Evolutionary conservation across 169 alveolate genomes (phyloP).

Genomic region (Amoebophrya sp.): DNA sequence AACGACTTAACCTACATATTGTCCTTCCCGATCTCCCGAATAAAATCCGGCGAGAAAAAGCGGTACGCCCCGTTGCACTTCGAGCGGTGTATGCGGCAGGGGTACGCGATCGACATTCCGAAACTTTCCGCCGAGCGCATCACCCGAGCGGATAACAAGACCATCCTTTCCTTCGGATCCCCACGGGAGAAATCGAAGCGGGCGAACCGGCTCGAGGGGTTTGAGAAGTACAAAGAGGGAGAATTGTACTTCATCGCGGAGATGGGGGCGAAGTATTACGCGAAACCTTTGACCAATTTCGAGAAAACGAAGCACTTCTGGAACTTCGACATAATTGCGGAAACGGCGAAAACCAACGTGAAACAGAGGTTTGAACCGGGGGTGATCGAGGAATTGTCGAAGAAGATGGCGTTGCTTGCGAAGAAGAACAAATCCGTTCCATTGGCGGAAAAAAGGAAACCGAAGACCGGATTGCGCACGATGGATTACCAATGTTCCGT

Average conservation of each 20-base stretch:
- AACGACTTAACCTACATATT: not conserved
- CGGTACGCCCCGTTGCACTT: not conserved
- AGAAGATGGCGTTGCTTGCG: no score
- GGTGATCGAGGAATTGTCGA: not conserved
- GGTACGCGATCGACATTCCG: not conserved
- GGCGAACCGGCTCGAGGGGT: not conserved
- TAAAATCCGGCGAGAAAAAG: not conserved
- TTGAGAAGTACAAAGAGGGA: not conserved
- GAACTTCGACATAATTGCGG: not conserved
- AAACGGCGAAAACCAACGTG: not conserved
- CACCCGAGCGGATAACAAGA: no score
- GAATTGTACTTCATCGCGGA: not conserved
- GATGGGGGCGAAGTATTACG: not conserved
- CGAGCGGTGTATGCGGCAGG: not conserved
- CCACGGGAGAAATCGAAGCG: not conserved
- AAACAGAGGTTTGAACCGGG: not conserved
- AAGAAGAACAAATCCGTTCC: no score
- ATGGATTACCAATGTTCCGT: no score
- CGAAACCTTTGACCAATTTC: not conserved
- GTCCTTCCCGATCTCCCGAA: not conserved
- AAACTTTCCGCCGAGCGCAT: not conserved
- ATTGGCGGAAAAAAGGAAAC: no score
- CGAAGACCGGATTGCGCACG: no score
- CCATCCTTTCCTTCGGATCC: no score
- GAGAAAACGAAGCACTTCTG: not conserved